Evolutionary conservation across 306 rosid genomes (phyloP).

Genomic region (Abrus precatorius): DNA sequence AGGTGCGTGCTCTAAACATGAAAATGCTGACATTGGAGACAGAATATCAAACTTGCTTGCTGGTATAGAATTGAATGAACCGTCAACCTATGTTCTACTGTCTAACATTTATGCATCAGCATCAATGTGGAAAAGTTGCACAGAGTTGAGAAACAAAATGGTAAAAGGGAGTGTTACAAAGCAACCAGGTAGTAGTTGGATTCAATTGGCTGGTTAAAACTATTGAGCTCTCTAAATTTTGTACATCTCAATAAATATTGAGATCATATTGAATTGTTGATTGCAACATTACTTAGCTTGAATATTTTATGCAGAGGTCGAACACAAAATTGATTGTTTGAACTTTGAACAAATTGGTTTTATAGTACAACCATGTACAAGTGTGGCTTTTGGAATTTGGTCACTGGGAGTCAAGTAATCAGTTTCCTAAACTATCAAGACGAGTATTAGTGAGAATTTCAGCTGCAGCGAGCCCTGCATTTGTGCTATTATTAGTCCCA

Average conservation of each 20-base stretch:
- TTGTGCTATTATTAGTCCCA: neutral
- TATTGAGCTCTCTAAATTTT: neutral
- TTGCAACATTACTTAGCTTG: constrained; percentile 27
- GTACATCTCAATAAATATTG: neutral
- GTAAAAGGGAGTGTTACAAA: constrained; percentile 48
- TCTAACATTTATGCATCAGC: constrained; percentile 63
- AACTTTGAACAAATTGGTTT: neutral
- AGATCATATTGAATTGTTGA: constrained; percentile 10
- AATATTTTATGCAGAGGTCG: neutral
- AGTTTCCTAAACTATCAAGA: neutral
- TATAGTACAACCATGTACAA: constrained; percentile 1
- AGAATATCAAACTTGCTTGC: constrained; percentile 56
- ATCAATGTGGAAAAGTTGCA: constrained; percentile 56
- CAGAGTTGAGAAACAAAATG: constrained; percentile 57
- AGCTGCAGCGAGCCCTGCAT: neutral
- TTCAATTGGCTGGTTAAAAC: constrained; percentile 55
- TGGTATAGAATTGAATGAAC: constrained; percentile 52
- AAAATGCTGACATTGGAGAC: constrained; percentile 51
- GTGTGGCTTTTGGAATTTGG: neutral
- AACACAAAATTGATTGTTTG: neutral
- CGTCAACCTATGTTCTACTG: constrained; percentile 55
- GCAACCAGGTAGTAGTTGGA: constrained; percentile 62
- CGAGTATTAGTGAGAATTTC: neutral
- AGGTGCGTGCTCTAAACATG: constrained; percentile 59
- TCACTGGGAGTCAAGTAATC: neutral